Evolutionary conservation across 106 monocot species (phyloP).

Genomic region (Amphibolis antarctica): DNA sequence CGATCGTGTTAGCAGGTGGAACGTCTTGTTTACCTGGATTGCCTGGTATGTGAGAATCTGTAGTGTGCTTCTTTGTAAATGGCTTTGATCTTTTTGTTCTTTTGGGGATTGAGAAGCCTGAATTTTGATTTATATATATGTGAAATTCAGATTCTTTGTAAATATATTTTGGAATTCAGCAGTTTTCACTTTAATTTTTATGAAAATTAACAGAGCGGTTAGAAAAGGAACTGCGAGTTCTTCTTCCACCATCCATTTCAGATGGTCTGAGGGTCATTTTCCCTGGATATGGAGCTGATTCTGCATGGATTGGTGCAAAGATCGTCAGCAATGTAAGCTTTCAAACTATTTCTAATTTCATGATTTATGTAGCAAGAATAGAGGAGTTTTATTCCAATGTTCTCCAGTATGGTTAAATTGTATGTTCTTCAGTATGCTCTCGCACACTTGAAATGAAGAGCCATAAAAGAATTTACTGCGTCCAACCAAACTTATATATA

Average conservation of each 20-base stretch:
- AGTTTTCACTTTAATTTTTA: not conserved
- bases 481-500: too few species aligned
- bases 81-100: too few species aligned
- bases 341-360: not conserved
- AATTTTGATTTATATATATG: too few species aligned
- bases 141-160: too few species aligned
- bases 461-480: too few species aligned
- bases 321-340: slow-evolving; percentile 76
- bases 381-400: too few species aligned
- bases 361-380: too few species aligned
- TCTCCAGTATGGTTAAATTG: too few species aligned
- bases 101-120: too few species aligned
- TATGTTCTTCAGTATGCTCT: too few species aligned
- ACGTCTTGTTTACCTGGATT: slow-evolving; percentile 81
- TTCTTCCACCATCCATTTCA: slow-evolving; percentile 50
- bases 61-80: too few species aligned
- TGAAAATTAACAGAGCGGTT: slow-evolving; percentile 49
- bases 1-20: slow-evolving; percentile 80
- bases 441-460: too few species aligned
- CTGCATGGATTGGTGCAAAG: slow-evolving; percentile 95
- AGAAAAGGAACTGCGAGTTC: slow-evolving; percentile 55
- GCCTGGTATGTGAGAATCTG: slow-evolving; percentile 36
- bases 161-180: not conserved
- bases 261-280: slow-evolving; percentile 77
- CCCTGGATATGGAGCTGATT: slow-evolving; percentile 61